Percentiles rank a stretch among this genome's conserved stretches.
Conservation (phyloP, 2,329 filamentous ascomycete species). For the Lasiodiplodia sp. region DNA sequence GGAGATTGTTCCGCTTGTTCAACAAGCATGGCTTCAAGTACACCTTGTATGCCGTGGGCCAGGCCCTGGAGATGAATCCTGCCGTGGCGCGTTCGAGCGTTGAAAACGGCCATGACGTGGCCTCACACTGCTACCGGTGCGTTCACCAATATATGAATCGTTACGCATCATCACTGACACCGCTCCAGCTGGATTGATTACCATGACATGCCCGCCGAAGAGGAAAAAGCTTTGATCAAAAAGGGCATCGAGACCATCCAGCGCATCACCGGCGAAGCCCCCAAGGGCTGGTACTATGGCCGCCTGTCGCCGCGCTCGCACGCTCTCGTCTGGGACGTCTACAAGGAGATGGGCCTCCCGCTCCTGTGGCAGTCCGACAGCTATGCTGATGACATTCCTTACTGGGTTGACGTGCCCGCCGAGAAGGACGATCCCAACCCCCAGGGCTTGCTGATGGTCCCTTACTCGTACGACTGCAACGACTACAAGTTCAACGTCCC, state of each 20-base stretch:
- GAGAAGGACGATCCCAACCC: constrained; percentile 51
- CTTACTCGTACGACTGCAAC: constrained; percentile 64
- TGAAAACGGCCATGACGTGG: constrained; percentile 60
- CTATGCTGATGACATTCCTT: constrained; percentile 64
- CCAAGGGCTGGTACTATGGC: constrained; percentile 60
- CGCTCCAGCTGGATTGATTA: constrained; percentile 57
- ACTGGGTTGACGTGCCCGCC: constrained; percentile 62
- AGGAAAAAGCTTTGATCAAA: constrained; percentile 58
- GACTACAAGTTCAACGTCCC: constrained; percentile 58
- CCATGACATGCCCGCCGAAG: constrained; percentile 54
- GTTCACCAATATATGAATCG: neutral
- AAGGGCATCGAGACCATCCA: constrained; percentile 53
- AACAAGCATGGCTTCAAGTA: constrained; percentile 58
- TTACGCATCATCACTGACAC: neutral
- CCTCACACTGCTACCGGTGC: constrained; percentile 45
- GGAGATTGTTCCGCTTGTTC: constrained; percentile 60
- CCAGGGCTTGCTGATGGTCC: constrained; percentile 62
- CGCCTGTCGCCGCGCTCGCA: constrained; percentile 54
- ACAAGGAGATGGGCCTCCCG: constrained; percentile 60
- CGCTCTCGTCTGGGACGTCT: constrained; percentile 57
- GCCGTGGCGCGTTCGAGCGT: constrained; percentile 57
- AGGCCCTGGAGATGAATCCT: constrained; percentile 58
- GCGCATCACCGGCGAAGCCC: constrained; percentile 54
- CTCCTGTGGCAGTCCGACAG: constrained; percentile 60
- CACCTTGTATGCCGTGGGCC: constrained; percentile 60